Conservation (phyloP, 306 rosid species). For the Vigna nakashimae region DNA sequence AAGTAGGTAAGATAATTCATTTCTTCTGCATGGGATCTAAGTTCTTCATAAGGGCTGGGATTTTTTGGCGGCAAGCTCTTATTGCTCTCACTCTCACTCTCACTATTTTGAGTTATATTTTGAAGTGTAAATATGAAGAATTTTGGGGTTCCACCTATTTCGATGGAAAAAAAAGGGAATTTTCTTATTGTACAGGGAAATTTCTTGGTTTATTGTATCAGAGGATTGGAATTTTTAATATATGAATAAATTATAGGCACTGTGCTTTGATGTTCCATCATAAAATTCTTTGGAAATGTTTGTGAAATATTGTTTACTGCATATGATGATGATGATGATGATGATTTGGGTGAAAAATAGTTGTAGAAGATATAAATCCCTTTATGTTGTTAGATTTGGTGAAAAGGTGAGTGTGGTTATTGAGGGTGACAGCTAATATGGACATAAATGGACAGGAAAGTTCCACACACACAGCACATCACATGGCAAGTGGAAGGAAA, state of each 20-base stretch:
- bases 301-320: too few species aligned
- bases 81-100: conserved; percentile 35
- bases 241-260: conserved; percentile 63
- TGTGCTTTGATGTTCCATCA: conserved; percentile 36
- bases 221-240: conserved; percentile 52
- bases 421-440: conserved; percentile 48
- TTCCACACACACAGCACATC: conserved; percentile 37
- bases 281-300: too few species aligned
- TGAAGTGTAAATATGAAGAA: conserved; percentile 75
- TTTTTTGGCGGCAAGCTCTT: conserved; percentile 54
- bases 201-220: conserved; percentile 68
- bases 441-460: conserved; percentile 45
- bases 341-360: too few species aligned
- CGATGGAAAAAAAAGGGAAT: conserved; percentile 50
- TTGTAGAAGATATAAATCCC: background rate
- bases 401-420: conserved; percentile 27
- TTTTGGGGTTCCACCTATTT: conserved; percentile 66
- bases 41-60: conserved; percentile 57
- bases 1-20: conserved; percentile 52
- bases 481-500: conserved; percentile 38
- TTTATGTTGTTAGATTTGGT: background rate
- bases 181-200: conserved; percentile 72
- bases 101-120: conserved; percentile 47
- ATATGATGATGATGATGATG: too few species aligned
- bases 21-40: conserved; percentile 48